These are phyloP conservation scores for Calonectria fujianensis DNA, from an alignment of 2,329 filamentous ascomycete genomes.

Conservation along the genomic window DNA sequence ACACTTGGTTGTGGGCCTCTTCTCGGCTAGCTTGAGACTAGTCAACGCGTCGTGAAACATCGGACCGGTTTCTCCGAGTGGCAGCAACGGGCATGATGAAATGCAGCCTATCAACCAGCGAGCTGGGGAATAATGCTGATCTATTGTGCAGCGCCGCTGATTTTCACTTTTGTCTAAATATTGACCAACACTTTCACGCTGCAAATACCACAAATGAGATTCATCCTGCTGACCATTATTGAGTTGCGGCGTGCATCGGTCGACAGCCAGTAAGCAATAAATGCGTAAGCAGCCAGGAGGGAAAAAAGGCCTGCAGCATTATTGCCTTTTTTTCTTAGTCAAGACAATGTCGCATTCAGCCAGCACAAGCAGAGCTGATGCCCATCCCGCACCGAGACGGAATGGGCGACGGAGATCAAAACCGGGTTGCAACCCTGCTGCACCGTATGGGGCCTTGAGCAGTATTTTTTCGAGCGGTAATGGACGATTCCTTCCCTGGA, in stretches of 20 bases:
- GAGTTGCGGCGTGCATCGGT: not conserved
- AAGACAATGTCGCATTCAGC: not conserved
- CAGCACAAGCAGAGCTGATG: not conserved
- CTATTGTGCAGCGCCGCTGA: not conserved
- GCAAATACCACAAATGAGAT: not conserved
- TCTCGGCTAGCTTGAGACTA: not conserved
- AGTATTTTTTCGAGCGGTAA: not conserved
- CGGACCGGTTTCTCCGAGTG: not conserved
- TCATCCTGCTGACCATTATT: not conserved
- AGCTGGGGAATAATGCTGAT: not conserved
- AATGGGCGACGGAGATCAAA: not conserved
- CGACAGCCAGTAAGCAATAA: not conserved
- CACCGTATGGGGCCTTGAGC: not conserved
- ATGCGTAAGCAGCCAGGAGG: not conserved
- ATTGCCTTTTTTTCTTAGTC: not conserved
- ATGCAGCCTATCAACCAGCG: not conserved
- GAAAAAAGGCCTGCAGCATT: not conserved
- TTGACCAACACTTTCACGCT: not conserved
- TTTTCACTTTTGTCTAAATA: not conserved
- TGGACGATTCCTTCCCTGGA: not conserved
- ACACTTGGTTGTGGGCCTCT: not conserved
- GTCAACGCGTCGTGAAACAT: not conserved
- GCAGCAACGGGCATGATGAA: not conserved
- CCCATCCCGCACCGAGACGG: not conserved
- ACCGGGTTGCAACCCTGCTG: conserved; percentile 19